Conservation (phyloP, 805 yeast species). For the Candida boidinii region DNA sequence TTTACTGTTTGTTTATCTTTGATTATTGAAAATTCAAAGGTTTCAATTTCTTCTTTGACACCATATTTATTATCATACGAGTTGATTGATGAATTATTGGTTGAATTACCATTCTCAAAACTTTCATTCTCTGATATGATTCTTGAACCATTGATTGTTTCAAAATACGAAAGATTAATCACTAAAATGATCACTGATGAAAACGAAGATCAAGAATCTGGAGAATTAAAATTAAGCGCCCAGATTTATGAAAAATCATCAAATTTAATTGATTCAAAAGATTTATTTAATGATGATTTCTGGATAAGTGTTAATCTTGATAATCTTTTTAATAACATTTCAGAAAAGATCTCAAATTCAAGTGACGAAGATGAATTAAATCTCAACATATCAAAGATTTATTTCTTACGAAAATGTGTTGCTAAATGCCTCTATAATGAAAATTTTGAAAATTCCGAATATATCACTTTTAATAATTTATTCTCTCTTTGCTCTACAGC, state of each 20-base stretch:
- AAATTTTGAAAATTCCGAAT: slow-evolving; percentile 7
- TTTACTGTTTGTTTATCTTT: slow-evolving; percentile 10
- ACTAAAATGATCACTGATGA: slow-evolving; percentile 18
- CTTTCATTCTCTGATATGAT: slow-evolving; percentile 12
- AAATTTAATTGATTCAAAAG: slow-evolving; percentile 10
- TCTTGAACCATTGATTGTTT: slow-evolving; percentile 13
- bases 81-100: slow-evolving; percentile 8
- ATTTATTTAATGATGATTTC: slow-evolving; percentile 16
- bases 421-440: slow-evolving; percentile 17
- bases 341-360: slow-evolving; percentile 6
- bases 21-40: no score
- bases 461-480: slow-evolving; percentile 8
- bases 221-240: slow-evolving; percentile 5
- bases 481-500: no score
- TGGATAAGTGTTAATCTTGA: slow-evolving; percentile 18
- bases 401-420: slow-evolving; percentile 17
- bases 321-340: slow-evolving; percentile 11
- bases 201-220: no score
- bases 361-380: slow-evolving; percentile 11
- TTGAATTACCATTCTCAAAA: slow-evolving; percentile 9
- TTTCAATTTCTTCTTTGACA: slow-evolving; percentile 6
- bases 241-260: slow-evolving; percentile 15
- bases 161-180: slow-evolving; percentile 17
- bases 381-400: no score
- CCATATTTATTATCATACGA: slow-evolving; percentile 11